These are phyloP conservation scores for Gossypium arboreum DNA, from an alignment of 345 rosid genomes.

Conservation along the genomic window DNA sequence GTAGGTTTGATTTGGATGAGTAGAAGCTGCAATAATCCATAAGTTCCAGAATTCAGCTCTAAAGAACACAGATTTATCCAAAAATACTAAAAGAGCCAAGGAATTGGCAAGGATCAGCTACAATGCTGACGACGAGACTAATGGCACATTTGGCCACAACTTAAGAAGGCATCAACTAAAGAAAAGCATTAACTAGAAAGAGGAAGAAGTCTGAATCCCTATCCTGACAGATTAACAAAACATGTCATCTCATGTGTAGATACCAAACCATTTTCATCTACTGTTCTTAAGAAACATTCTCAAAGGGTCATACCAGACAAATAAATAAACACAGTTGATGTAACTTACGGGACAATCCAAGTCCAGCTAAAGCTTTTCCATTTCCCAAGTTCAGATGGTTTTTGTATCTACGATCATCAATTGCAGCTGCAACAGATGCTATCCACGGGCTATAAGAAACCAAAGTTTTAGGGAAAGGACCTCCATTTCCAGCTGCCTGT, in stretches of 20 bases:
- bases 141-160: background rate
- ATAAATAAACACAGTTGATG: background rate
- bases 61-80: conserved; percentile 4
- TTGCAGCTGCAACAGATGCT: conserved; percentile 92
- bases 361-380: conserved; percentile 81
- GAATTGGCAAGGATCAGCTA: background rate
- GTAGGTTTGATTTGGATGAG: conserved; percentile 62
- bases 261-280: background rate
- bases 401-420: conserved; percentile 93
- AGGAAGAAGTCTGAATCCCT: background rate
- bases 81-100: background rate
- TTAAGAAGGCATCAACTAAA: background rate
- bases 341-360: conserved; percentile 84
- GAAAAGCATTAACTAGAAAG: background rate
- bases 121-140: background rate
- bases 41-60: conserved; percentile 15
- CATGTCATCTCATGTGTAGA: background rate
- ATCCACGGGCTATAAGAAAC: conserved; percentile 99
- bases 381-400: conserved; percentile 84
- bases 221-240: background rate
- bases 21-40: conserved; percentile 68
- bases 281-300: background rate
- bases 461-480: conserved; percentile 93
- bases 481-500: conserved; percentile 98
- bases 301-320: background rate